A percentile compares a stretch with the other conserved stretches of the same genome.
Evolutionary conservation across 2,329 filamentous ascomycete genomes (phyloP).

Genomic region (Didymellaceae sp.): DNA sequence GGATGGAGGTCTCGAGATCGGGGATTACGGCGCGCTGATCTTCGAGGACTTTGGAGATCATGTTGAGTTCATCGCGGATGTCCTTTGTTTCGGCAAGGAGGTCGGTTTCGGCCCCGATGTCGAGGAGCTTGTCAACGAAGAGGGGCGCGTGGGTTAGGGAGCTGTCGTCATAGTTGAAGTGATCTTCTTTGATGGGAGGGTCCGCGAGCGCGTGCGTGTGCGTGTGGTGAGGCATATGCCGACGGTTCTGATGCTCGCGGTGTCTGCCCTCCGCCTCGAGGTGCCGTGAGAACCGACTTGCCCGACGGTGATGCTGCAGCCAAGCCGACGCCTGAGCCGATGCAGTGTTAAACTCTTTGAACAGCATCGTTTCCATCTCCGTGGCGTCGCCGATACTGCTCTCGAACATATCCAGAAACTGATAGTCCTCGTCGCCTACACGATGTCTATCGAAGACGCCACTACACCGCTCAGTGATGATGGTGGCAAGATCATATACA

Average conservation of each 20-base stretch:
- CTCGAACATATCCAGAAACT: slow-evolving; percentile 73
- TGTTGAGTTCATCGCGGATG: slow-evolving; percentile 71
- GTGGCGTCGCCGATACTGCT: slow-evolving; percentile 63
- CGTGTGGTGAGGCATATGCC: slow-evolving; percentile 33
- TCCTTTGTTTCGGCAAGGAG: slow-evolving; percentile 70
- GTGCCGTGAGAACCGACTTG: slow-evolving; percentile 45
- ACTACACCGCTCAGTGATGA: slow-evolving; percentile 66
- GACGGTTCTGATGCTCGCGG: slow-evolving; percentile 40
- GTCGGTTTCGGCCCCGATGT: slow-evolving; percentile 67
- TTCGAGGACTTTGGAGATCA: slow-evolving; percentile 62
- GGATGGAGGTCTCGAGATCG: slow-evolving; percentile 56
- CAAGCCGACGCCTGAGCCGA: slow-evolving; percentile 63
- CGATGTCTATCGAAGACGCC: slow-evolving; percentile 67
- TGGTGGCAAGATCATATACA: slow-evolving; percentile 67
- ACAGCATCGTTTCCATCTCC: slow-evolving; percentile 62
- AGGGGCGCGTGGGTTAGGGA: slow-evolving; percentile 44
- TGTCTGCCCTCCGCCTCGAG: slow-evolving; percentile 44
- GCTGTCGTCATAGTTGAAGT: slow-evolving; percentile 40
- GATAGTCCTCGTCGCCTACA: slow-evolving; percentile 64
- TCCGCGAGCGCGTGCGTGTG: slow-evolving; percentile 37
- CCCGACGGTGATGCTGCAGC: slow-evolving; percentile 58
- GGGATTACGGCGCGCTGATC: slow-evolving; percentile 57
- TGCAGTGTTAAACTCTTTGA: slow-evolving; percentile 65
- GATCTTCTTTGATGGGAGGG: slow-evolving; percentile 34
- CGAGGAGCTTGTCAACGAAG: slow-evolving; percentile 63